Conservation (phyloP, 2,329 filamentous ascomycete species). For the Stromatinia cepivora region DNA sequence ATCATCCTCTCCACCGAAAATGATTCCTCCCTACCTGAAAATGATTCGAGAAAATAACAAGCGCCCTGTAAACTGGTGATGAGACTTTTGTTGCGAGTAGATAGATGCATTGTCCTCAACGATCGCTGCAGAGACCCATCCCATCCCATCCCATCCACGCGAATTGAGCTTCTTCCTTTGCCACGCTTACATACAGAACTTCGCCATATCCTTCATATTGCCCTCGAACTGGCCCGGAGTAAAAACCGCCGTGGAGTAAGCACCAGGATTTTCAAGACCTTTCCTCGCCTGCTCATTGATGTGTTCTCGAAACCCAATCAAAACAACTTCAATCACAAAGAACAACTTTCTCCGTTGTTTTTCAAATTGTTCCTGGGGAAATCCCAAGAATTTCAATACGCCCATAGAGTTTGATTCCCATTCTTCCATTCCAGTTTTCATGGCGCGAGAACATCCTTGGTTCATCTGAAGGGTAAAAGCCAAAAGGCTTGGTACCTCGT, state of each 20-base stretch:
- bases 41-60: background rate
- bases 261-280: no score
- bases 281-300: background rate
- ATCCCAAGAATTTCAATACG: background rate
- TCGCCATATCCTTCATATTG: no score
- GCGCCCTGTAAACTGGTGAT: background rate
- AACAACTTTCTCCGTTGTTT: background rate
- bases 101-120: background rate
- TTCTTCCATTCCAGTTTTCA: background rate
- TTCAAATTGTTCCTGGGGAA: background rate
- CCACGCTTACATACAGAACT: no score
- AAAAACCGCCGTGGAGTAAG: no score
- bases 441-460: background rate
- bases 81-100: background rate
- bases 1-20: background rate
- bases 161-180: no score
- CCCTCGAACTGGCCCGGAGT: no score
- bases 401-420: background rate
- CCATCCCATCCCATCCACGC: background rate
- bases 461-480: background rate
- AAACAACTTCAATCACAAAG: background rate
- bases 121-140: background rate
- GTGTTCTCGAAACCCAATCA: background rate
- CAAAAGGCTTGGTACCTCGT: no score
- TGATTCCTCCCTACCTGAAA: background rate